Conservation (phyloP, 768 basidiomycete genomes). For the Sutorius australiensis region DNA sequence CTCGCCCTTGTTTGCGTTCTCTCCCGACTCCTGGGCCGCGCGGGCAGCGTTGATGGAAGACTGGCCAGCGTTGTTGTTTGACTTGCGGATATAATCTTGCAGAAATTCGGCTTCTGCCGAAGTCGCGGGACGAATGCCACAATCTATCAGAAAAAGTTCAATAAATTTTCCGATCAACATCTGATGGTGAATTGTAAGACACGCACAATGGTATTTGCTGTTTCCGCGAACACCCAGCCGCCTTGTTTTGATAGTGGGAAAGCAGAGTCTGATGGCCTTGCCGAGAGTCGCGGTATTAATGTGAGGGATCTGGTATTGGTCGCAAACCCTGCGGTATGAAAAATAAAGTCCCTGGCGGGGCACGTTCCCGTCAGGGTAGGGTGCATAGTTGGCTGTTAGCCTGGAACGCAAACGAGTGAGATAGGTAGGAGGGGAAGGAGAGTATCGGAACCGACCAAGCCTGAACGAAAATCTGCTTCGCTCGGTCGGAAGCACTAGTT, state of each 20-base stretch:
- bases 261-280: constrained; percentile 90
- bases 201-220: constrained; percentile 93
- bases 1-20: constrained; percentile 54
- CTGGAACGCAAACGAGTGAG: constrained; percentile 39
- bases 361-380: constrained; percentile 90
- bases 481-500: constrained; percentile 85
- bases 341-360: constrained; percentile 92
- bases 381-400: constrained; percentile 86
- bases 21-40: constrained; percentile 65
- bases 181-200: constrained; percentile 33
- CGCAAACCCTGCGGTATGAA: constrained; percentile 86
- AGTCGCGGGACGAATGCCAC: constrained; percentile 89
- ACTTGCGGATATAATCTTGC: constrained; percentile 87
- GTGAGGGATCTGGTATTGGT: constrained; percentile 89
- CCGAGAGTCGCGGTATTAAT: constrained; percentile 96
- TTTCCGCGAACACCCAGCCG: constrained; percentile 90
- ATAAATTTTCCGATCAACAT: constrained; percentile 29
- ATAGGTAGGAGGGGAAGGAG: constrained; percentile 14
- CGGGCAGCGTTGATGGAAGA: constrained; percentile 72
- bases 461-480: constrained; percentile 91
- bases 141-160: constrained; percentile 52
- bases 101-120: constrained; percentile 89
- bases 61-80: constrained; percentile 81
- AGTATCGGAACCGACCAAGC: constrained; percentile 62
- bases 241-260: constrained; percentile 92